These are phyloP conservation scores for Cladorrhinum sp. DNA, from an alignment of 2,329 filamentous ascomycete genomes.

Conservation along the genomic window DNA sequence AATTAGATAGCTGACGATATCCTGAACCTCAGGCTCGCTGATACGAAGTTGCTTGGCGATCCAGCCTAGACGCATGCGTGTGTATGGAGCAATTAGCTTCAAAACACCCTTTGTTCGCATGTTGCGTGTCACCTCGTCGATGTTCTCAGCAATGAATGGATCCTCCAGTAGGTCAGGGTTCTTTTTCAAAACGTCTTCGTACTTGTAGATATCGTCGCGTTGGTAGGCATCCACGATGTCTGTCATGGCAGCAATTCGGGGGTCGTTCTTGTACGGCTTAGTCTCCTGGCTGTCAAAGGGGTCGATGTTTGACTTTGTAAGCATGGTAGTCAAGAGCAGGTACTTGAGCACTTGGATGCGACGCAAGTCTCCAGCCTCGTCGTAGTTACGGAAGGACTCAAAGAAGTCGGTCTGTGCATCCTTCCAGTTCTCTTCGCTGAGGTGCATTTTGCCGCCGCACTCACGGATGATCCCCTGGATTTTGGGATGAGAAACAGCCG, in stretches of 20 bases:
- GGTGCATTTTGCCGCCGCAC: slow-evolving; percentile 99
- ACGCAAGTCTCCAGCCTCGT: slow-evolving; percentile 93
- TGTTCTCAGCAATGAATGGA: slow-evolving; percentile 97
- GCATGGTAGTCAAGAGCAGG: slow-evolving; percentile 91
- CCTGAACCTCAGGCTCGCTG: slow-evolving; percentile 79
- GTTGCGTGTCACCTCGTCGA: slow-evolving; percentile 96
- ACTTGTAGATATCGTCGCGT: slow-evolving; percentile 86
- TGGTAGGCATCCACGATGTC: slow-evolving; percentile 96
- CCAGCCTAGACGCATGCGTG: slow-evolving; percentile 82
- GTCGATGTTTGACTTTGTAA: slow-evolving; percentile 98
- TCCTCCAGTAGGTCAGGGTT: slow-evolving; percentile 89
- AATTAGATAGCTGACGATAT: slow-evolving; percentile 93
- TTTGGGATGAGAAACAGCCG: slow-evolving; percentile 96
- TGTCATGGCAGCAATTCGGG: slow-evolving; percentile 94
- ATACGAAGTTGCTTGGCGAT: slow-evolving; percentile 88
- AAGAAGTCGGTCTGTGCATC: slow-evolving; percentile 97
- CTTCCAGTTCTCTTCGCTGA: slow-evolving; percentile 99
- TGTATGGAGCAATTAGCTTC: slow-evolving; percentile 92
- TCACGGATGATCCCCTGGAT: slow-evolving; percentile 99
- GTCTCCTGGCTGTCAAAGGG: slow-evolving; percentile 98
- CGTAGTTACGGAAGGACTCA: slow-evolving; percentile 97
- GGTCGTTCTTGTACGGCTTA: slow-evolving; percentile 95
- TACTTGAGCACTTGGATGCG: slow-evolving; percentile 98
- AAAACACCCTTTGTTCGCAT: slow-evolving; percentile 96
- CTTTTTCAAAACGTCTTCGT: slow-evolving; percentile 80